A percentile compares a stretch with the other conserved stretches of the same genome.
phyloP scores from a whole-genome alignment of 306 rosid genomes.

The Cicer chorassanicum region DNA sequence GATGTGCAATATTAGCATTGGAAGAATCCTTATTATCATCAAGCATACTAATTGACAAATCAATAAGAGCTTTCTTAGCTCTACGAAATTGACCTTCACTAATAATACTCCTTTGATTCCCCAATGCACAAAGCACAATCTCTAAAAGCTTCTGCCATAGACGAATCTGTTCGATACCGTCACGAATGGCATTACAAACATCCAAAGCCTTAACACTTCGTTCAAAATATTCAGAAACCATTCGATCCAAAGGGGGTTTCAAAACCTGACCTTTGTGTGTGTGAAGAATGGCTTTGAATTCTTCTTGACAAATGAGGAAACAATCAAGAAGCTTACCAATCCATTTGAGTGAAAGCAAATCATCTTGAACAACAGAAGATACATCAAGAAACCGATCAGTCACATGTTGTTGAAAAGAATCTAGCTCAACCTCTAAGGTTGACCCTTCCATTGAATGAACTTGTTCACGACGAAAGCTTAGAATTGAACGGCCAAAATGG shows the following conservation, averaged over 20 bases:
- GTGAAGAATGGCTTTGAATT: constrained; percentile 66
- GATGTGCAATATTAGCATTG: constrained; percentile 50
- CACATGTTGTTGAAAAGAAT: constrained; percentile 68
- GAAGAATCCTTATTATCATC: constrained; percentile 87
- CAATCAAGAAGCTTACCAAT: constrained; percentile 69
- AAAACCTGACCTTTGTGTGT: constrained; percentile 40
- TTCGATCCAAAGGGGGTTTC: constrained; percentile 65
- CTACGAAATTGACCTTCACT: constrained; percentile 93
- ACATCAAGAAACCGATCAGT: constrained; percentile 57
- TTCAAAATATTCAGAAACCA: constrained; percentile 75
- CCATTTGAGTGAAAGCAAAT: constrained; percentile 71
- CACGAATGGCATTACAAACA: constrained; percentile 85
- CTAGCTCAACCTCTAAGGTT: constrained; percentile 57
- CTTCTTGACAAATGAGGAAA: constrained; percentile 67
- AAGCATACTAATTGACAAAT: constrained; percentile 78
- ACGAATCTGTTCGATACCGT: constrained; percentile 85
- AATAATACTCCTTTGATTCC: constrained; percentile 61
- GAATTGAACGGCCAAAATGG: constrained; percentile 66
- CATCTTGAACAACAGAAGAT: constrained; percentile 46
- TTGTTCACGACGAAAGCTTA: constrained; percentile 56
- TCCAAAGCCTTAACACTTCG: constrained; percentile 91
- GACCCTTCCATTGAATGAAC: constrained; percentile 64
- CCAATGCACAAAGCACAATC: constrained; percentile 74
- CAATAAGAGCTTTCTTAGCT: constrained; percentile 82
- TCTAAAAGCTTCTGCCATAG: constrained; percentile 83